Conservation (phyloP, 768 basidiomycete species). For the Panus rudis region DNA sequence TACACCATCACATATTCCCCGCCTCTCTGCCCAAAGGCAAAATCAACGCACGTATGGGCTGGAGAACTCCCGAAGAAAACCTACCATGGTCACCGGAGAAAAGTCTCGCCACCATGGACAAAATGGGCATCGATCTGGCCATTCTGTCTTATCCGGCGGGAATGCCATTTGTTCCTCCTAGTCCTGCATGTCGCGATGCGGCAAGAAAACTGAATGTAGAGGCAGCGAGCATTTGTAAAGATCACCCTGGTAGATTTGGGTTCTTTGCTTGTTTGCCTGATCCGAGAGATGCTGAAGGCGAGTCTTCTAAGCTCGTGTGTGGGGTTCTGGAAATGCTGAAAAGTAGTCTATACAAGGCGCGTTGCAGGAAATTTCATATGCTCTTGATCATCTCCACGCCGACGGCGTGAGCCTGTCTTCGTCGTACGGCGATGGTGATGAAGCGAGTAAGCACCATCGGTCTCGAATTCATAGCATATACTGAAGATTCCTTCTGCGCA, state of each 20-base stretch:
- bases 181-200: slow-evolving; percentile 32
- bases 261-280: slow-evolving; percentile 65
- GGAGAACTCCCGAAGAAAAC: slow-evolving; percentile 55
- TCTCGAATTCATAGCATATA: background rate
- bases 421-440: slow-evolving; percentile 50
- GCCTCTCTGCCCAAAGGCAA: slow-evolving; percentile 37
- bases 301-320: background rate
- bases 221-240: slow-evolving; percentile 40
- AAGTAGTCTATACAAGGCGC: slow-evolving; percentile 14
- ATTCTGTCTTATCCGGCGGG: slow-evolving; percentile 62
- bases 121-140: slow-evolving; percentile 46
- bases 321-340: background rate
- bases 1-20: slow-evolving; percentile 77
- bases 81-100: slow-evolving; percentile 57
- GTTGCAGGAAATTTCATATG: slow-evolving; percentile 52
- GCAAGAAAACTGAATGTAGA: slow-evolving; percentile 40
- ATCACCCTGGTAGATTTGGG: slow-evolving; percentile 51
- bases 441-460: slow-evolving; percentile 39
- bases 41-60: slow-evolving; percentile 41
- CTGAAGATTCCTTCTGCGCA: slow-evolving; percentile 18
- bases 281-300: slow-evolving; percentile 56
- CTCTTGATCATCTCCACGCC: slow-evolving; percentile 53
- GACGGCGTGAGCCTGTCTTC: slow-evolving; percentile 63
- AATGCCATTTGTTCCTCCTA: slow-evolving; percentile 32
- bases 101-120: slow-evolving; percentile 60